Percentiles rank a stretch among this genome's conserved stretches.
These are phyloP conservation scores for Malassezia globosa DNA, from an alignment of 1,284 basidiomycete species.

Conservation along the genomic window DNA sequence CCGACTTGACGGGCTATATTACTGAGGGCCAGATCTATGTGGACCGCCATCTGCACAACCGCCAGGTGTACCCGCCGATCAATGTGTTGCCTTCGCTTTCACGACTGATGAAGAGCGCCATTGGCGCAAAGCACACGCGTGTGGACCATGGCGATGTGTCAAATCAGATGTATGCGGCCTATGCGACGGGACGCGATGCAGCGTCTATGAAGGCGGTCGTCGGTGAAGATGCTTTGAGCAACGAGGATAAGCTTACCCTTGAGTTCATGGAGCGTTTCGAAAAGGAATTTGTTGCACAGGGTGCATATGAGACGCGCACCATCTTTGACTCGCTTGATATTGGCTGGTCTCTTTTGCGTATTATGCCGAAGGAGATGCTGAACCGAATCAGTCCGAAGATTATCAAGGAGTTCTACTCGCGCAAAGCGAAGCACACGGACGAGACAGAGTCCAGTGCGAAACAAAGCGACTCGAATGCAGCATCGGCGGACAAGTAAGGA, in stretches of 20 bases:
- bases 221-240: slow-evolving; percentile 87
- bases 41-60: slow-evolving; percentile 75
- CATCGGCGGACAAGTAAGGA: slow-evolving; percentile 14
- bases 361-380: slow-evolving; percentile 97
- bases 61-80: slow-evolving; percentile 98
- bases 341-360: slow-evolving; percentile 89
- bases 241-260: slow-evolving; percentile 58
- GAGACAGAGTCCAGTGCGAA: slow-evolving; percentile 21
- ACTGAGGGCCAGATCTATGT: slow-evolving; percentile 98
- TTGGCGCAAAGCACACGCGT: slow-evolving; percentile 90
- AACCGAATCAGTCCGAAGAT: slow-evolving; percentile 57
- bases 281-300: slow-evolving; percentile 51
- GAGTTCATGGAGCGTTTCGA: slow-evolving; percentile 47
- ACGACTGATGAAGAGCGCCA: slow-evolving; percentile 98
- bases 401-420: slow-evolving; percentile 45
- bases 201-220: slow-evolving; percentile 99
- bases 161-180: slow-evolving; percentile 46
- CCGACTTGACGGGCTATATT: slow-evolving; percentile 96
- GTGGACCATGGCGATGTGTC: slow-evolving; percentile 99
- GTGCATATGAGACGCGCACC: slow-evolving; percentile 84
- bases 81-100: slow-evolving; percentile 97
- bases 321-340: slow-evolving; percentile 96
- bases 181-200: slow-evolving; percentile 68
- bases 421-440: slow-evolving; percentile 25
- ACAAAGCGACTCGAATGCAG: too few relatives aligned